phyloP scores from a whole-genome alignment of 202 grass and related monocot genomes.

The Schoenoplectus tabernaemontani region DNA sequence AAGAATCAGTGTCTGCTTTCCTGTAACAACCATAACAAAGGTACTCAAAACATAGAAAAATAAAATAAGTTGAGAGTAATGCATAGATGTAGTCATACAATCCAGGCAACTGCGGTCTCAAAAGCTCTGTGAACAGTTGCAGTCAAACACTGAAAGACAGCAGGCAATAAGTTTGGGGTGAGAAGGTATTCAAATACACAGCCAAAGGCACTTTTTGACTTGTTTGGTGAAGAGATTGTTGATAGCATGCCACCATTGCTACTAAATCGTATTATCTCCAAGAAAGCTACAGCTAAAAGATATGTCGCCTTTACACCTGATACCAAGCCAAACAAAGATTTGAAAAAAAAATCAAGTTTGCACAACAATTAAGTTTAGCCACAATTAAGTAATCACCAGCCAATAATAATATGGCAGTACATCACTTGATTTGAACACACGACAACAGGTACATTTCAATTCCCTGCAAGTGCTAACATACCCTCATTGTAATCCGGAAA shows the following conservation, averaged over 20 bases:
- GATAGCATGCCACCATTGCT: constrained; percentile 73
- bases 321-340: constrained; percentile 30
- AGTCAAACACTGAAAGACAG: constrained; percentile 85
- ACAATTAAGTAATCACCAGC: neutral
- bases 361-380: constrained; percentile 15
- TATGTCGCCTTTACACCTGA: constrained; percentile 98
- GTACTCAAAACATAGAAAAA: constrained; percentile 4
- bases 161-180: constrained; percentile 83
- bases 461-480: neutral
- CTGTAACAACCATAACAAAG: constrained; percentile 55
- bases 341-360: constrained; percentile 22
- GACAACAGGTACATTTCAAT: neutral
- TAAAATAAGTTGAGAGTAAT: neutral
- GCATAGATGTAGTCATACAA: neutral
- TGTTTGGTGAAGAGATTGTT: constrained; percentile 49
- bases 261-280: constrained; percentile 96
- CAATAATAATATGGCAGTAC: constrained; percentile 28
- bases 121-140: constrained; percentile 88
- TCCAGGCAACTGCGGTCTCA: constrained; percentile 43
- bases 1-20: neutral
- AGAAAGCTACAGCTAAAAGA: constrained; percentile 89
- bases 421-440: constrained; percentile 58
- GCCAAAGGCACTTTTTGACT: constrained; percentile 77
- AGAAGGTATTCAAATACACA: constrained; percentile 99
- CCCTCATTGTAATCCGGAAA: neutral